A percentile compares a stretch with the other conserved stretches of the same genome.
Conservation (phyloP, 2,329 filamentous ascomycete species). For the Epichloe glyceriae region DNA sequence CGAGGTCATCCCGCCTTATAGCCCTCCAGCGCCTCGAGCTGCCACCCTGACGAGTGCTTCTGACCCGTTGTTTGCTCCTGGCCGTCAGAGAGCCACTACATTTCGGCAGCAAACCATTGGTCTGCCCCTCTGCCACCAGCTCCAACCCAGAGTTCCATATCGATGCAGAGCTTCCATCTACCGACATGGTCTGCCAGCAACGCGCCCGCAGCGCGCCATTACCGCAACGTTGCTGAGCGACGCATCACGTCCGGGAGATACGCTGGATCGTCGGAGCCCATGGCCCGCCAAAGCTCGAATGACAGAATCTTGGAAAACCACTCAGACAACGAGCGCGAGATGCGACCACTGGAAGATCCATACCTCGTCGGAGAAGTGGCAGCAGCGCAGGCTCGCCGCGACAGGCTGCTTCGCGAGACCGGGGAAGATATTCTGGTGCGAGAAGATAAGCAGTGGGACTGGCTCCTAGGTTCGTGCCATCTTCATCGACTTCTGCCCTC, state of each 20-base stretch:
- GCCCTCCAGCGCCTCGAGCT: constrained; percentile 18
- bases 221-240: constrained; percentile 50
- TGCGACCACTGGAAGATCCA: constrained; percentile 50
- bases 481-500: background rate
- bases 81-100: constrained; percentile 13
- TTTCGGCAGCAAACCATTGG: constrained; percentile 26
- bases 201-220: constrained; percentile 43
- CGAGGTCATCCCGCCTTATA: constrained; percentile 35
- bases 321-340: background rate
- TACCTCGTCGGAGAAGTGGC: constrained; percentile 54
- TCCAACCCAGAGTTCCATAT: constrained; percentile 25
- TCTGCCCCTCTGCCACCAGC: constrained; percentile 37
- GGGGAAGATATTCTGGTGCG: constrained; percentile 40
- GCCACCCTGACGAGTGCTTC: constrained; percentile 3
- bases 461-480: constrained; percentile 38
- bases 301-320: constrained; percentile 1
- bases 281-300: constrained; percentile 8
- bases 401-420: constrained; percentile 43
- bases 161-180: constrained; percentile 41
- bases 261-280: constrained; percentile 15
- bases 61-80: constrained; percentile 2
- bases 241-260: constrained; percentile 36
- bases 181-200: constrained; percentile 44
- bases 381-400: constrained; percentile 41
- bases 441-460: constrained; percentile 49